Conservation (phyloP, 1,284 basidiomycete genomes). For the Kwoniella shivajii region DNA sequence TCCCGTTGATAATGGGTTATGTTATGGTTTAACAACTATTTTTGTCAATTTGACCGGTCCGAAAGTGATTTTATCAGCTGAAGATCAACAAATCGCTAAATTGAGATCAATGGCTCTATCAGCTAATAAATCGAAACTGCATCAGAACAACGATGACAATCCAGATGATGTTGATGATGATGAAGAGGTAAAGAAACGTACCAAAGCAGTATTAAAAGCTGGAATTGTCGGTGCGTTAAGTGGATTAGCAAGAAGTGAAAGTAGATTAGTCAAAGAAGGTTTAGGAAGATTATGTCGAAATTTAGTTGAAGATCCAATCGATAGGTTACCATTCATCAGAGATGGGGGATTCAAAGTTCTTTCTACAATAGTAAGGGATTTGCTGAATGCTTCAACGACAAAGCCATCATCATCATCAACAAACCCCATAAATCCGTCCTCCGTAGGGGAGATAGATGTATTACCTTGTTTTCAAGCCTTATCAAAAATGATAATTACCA, state of each 20-base stretch:
- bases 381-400: constrained; percentile 16
- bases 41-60: constrained; percentile 72
- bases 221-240: constrained; percentile 68
- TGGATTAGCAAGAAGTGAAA: constrained; percentile 58
- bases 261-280: constrained; percentile 55
- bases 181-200: constrained; percentile 64
- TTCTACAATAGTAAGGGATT: constrained; percentile 60
- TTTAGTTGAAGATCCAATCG: constrained; percentile 72
- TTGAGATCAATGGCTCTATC: constrained; percentile 65
- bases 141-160: constrained; percentile 28
- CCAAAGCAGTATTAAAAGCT: constrained; percentile 61
- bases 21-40: constrained; percentile 75
- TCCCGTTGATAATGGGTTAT: constrained; percentile 55
- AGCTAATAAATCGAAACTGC: constrained; percentile 57
- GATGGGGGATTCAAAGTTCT: constrained; percentile 79
- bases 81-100: constrained; percentile 77
- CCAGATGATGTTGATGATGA: constrained; percentile 59
- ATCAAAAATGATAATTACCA: constrained; percentile 88
- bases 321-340: constrained; percentile 77
- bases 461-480: constrained; percentile 81
- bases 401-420: background rate
- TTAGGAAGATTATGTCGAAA: constrained; percentile 64
- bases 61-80: constrained; percentile 69
- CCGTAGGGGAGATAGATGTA: constrained; percentile 50
- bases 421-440: background rate